Evolutionary conservation across 139 green algal genomes (phyloP).

Genomic region (Chlorella sp.): DNA sequence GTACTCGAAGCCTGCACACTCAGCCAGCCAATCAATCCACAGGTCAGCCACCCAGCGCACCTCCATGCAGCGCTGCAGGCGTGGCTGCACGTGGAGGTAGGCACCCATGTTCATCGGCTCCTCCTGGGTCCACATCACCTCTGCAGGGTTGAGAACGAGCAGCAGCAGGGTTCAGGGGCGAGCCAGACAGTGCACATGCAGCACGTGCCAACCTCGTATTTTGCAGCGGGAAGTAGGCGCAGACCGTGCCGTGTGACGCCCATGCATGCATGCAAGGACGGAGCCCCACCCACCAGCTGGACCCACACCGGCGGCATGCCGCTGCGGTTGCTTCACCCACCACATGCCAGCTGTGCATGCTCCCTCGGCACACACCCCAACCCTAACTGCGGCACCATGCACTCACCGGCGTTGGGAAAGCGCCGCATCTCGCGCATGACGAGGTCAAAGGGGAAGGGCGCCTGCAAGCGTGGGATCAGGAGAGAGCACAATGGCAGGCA

Average conservation of each 20-base stretch:
- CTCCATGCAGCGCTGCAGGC: conserved; percentile 83
- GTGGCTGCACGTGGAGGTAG: conserved; percentile 86
- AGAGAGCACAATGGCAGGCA: no score
- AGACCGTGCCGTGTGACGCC: no score
- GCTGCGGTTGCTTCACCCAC: not conserved
- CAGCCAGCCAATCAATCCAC: no score
- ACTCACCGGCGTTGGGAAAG: conserved; percentile 89
- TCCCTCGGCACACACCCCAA: not conserved
- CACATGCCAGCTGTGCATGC: not conserved
- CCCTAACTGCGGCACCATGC: not conserved
- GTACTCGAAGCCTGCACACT: no score
- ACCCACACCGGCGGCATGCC: no score
- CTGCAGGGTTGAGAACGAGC: conserved; percentile 29
- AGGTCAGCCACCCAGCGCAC: not conserved
- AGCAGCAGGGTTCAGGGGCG: no score
- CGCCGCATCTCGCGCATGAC: conserved; percentile 90
- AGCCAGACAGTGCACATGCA: not conserved
- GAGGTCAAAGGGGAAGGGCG: conserved; percentile 98
- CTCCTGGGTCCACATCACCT: conserved; percentile 94
- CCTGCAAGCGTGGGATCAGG: not conserved
- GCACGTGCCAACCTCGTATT: not conserved
- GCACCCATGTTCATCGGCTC: conserved; percentile 99
- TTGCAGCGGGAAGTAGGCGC: no score
- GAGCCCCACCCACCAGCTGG: no score
- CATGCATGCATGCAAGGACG: no score